Percentiles rank a stretch among this genome's conserved stretches.
phyloP scores from a whole-genome alignment of 1,284 basidiomycete species.

The Pascua sp. region DNA sequence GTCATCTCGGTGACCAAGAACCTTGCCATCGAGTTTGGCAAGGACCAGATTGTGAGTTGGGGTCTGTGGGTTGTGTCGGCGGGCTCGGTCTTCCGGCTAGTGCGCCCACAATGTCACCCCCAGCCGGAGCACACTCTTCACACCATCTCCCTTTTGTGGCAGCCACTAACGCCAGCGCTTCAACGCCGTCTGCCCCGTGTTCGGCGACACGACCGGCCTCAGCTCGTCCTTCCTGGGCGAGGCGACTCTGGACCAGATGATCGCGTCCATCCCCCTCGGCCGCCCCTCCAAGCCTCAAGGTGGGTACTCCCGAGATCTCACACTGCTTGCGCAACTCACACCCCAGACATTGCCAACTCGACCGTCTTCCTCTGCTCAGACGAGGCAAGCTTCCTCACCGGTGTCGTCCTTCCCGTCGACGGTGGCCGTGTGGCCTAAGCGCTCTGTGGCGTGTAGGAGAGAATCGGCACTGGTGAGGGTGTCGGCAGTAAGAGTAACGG shows the following conservation, averaged over 20 bases:
- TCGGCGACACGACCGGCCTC: conserved; percentile 17
- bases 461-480: no score
- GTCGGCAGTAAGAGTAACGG: no score
- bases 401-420: conserved; percentile 20
- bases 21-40: conserved; percentile 17
- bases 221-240: conserved; percentile 18
- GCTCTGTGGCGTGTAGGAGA: not conserved
- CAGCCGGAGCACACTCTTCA: no score
- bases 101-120: not conserved
- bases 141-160: not conserved
- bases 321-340: not conserved
- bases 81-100: not conserved
- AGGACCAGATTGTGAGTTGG: conserved; percentile 9
- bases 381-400: conserved; percentile 23
- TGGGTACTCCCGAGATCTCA: not conserved
- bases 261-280: conserved; percentile 15
- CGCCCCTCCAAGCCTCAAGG: conserved; percentile 18
- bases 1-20: conserved; percentile 15
- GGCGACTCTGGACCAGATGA: conserved; percentile 14
- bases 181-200: conserved; percentile 20
- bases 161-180: conserved; percentile 3
- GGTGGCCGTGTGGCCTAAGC: conserved; percentile 16
- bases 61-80: not conserved
- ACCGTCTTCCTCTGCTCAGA: conserved; percentile 21
- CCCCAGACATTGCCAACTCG: conserved; percentile 22